phyloP scores from a whole-genome alignment of 352 stramenopile genomes.

The Pythium rishiriense region DNA sequence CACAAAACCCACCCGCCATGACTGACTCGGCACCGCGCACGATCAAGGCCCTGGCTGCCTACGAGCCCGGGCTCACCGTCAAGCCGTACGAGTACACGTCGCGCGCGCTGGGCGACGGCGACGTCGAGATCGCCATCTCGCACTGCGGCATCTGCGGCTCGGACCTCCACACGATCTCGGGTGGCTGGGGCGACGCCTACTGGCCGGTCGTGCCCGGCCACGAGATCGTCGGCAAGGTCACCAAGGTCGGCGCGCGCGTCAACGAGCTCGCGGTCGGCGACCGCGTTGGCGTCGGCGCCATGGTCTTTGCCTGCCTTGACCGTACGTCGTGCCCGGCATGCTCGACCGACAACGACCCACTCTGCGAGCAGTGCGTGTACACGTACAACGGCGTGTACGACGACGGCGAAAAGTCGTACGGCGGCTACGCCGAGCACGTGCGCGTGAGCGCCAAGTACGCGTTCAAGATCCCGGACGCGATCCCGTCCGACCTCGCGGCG shows the following conservation, averaged over 20 bases:
- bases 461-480: conserved; percentile 33
- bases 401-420: conserved; percentile 20
- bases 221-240: conserved; percentile 33
- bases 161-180: conserved; percentile 33
- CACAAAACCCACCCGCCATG: not conserved
- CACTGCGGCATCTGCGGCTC: conserved; percentile 38
- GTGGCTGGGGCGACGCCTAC: conserved; percentile 27
- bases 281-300: conserved; percentile 14
- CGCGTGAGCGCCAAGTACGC: conserved; percentile 25
- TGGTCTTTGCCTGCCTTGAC: conserved; percentile 22
- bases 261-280: conserved; percentile 22
- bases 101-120: conserved; percentile 21
- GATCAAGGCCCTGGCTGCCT: conserved; percentile 23
- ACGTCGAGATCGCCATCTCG: conserved; percentile 21
- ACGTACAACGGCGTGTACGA: conserved; percentile 29
- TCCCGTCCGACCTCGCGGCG: conserved; percentile 35
- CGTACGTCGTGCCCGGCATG: conserved; percentile 16
- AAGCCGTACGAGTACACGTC: conserved; percentile 29
- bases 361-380: conserved; percentile 21
- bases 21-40: conserved; percentile 13
- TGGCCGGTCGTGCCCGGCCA: conserved; percentile 33
- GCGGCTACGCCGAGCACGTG: conserved; percentile 14
- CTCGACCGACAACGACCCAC: conserved; percentile 11
- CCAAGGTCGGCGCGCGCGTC: conserved; percentile 18
- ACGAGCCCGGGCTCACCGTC: conserved; percentile 16